Evolutionary conservation across 192 early-diverging fungal genomes (phyloP).

Genomic region (Linnemannia exigua): DNA sequence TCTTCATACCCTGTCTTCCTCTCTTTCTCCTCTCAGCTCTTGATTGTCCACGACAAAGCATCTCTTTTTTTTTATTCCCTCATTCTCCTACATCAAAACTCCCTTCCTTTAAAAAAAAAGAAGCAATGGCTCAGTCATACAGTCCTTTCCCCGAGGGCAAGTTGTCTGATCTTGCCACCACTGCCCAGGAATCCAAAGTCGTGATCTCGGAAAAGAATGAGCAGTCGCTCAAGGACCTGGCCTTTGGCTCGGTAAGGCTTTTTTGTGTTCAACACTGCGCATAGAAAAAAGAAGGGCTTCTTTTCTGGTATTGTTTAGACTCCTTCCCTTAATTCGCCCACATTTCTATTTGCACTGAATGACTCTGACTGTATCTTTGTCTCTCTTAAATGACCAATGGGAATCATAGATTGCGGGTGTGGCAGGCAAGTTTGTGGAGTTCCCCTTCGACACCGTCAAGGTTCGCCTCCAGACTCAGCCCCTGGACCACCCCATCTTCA

Average conservation of each 20-base stretch:
- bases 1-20: neutral
- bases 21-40: neutral
- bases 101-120: conserved; percentile 1
- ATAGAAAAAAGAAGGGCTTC: neutral
- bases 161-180: conserved; percentile 41
- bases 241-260: conserved; percentile 52
- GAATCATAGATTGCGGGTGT: conserved; percentile 82
- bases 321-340: neutral
- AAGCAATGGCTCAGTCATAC: conserved; percentile 50
- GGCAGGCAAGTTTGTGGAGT: conserved; percentile 94
- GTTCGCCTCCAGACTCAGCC: conserved; percentile 94
- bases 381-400: neutral
- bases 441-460: conserved; percentile 96
- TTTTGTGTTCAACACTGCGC: neutral
- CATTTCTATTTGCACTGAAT: no score
- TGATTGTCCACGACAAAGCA: neutral
- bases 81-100: no score
- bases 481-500: conserved; percentile 71
- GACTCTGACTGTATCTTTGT: neutral
- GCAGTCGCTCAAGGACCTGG: conserved; percentile 52
- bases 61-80: conserved; percentile 14
- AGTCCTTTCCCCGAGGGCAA: conserved; percentile 46
- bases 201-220: conserved; percentile 55
- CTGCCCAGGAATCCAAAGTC: conserved; percentile 48
- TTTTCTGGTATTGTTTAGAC: neutral